Conservation (phyloP, 2,329 filamentous ascomycete genomes). For the Cordyceps cicadae region DNA sequence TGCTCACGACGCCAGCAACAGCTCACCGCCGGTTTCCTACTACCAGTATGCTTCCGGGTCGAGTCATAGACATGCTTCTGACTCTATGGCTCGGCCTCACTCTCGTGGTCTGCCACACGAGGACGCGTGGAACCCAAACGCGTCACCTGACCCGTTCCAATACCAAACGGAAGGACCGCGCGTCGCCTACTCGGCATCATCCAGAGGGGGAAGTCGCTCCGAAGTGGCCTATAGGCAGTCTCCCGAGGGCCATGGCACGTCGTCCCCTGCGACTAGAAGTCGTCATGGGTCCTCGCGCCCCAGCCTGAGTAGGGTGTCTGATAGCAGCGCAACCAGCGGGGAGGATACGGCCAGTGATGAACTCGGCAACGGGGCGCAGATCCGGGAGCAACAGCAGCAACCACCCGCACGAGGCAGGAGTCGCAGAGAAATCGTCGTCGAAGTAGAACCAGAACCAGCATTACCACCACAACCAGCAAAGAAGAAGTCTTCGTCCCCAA, state of each 20-base stretch:
- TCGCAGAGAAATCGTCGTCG: slow-evolving; percentile 31
- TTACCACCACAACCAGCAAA: slow-evolving; percentile 23
- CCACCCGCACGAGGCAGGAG: slow-evolving; percentile 19
- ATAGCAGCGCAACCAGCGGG: slow-evolving; percentile 26
- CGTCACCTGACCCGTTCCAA: slow-evolving; percentile 39
- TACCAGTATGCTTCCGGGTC: slow-evolving; percentile 32
- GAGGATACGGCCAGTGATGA: slow-evolving; percentile 30
- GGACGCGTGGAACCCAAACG: slow-evolving; percentile 21
- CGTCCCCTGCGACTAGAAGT: slow-evolving; percentile 23
- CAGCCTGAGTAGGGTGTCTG: slow-evolving; percentile 25
- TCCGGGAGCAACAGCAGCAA: slow-evolving; percentile 16
- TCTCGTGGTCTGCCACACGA: slow-evolving; percentile 26
- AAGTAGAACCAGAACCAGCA: slow-evolving; percentile 26
- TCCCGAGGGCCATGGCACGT: slow-evolving; percentile 17
- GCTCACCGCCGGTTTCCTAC: slow-evolving; percentile 37
- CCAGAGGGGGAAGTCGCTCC: slow-evolving; percentile 31
- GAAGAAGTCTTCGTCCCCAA: slow-evolving; percentile 34
- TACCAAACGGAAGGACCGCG: slow-evolving; percentile 42
- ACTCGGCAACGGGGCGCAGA: slow-evolving; percentile 26
- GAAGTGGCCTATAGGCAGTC: slow-evolving; percentile 20
- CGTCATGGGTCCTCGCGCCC: slow-evolving; percentile 22
- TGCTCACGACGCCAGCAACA: slow-evolving; percentile 24
- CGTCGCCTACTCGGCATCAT: slow-evolving; percentile 25
- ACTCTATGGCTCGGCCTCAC: slow-evolving; percentile 28
- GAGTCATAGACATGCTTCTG: slow-evolving; percentile 36